Conservation (phyloP, 768 basidiomycete species). For the Termitomyces titanicus region DNA sequence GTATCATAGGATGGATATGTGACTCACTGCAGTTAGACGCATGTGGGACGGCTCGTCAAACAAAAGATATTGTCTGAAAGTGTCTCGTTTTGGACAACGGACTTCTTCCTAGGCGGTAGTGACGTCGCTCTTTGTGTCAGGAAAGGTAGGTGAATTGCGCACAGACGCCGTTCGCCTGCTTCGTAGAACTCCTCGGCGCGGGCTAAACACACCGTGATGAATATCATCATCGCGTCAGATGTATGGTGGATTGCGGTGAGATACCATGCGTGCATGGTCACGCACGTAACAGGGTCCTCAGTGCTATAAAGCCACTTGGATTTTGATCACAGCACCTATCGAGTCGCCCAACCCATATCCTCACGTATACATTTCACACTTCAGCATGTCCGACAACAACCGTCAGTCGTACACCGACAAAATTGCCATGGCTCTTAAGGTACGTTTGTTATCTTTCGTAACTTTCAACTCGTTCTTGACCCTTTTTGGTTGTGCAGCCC, state of each 20-base stretch:
- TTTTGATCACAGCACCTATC: not conserved
- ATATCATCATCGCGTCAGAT: not conserved
- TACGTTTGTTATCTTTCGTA: conserved; percentile 11
- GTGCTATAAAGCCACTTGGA: not conserved
- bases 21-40: too few relatives aligned
- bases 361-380: not conserved
- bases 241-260: not conserved
- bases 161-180: not conserved
- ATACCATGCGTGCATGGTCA: not conserved
- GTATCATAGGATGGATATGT: too few relatives aligned
- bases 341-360: not conserved
- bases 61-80: not conserved
- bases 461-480: not conserved
- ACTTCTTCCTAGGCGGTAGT: not conserved
- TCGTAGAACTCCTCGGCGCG: not conserved
- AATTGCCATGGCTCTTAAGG: conserved; percentile 47
- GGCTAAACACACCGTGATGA: too few relatives aligned
- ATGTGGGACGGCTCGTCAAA: too few relatives aligned
- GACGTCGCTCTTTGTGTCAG: not conserved
- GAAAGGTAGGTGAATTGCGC: not conserved
- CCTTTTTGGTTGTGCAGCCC: conserved; percentile 32
- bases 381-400: conserved; percentile 49
- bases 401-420: conserved; percentile 63
- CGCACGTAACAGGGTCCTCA: not conserved
- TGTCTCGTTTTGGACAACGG: not conserved